Evolutionary conservation across 495 filamentous ascomycete genomes (phyloP), one percentile per base, ranked within the genome.

Genomic region (Trichoderma orchidacearum): DNA sequence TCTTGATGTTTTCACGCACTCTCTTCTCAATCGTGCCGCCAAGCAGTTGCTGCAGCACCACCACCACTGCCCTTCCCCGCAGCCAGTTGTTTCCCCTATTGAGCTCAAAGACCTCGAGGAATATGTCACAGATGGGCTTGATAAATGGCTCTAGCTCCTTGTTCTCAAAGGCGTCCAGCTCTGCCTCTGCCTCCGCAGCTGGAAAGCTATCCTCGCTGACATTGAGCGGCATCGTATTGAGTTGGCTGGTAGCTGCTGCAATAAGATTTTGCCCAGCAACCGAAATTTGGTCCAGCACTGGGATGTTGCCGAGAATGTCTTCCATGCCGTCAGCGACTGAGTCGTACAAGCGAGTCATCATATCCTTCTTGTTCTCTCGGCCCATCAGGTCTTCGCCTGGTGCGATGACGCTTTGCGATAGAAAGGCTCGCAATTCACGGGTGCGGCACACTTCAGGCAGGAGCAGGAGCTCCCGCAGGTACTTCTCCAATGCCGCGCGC

Each of bases 301-400:
- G 89, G 52, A 97, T 91, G 65, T 95, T 96, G 35, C 94, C 73
- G 38, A 98, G 75, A 53, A 97, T 90, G 61, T 99, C 93, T 70
- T 99, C 94, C 90, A 97, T 95, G 30, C 93, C 94, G 65, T 97
- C 92, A 3, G 92, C 82, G 48, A 99, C 90, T 2, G 90, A 95
- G 67, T 92, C 92, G 71, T 97, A 97, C 45, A 99, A 84, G 15
- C 94, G 81, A 0, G 89, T 88, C 45, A 99, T 91, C 60, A 97
- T 87, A 65, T 97, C 94, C 60, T 87, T 88, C 48, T 84, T 82
- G 63, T 89, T 84, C 52, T 78, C 78, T 35, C 75, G 71, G 38
- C 66, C 72, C 57, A 66, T 59, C 9, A 70, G 56, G 54, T 70
- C 65, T 51, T 75, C 72, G 35, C 70, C 69, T 34, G 75, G 77